Evolutionary conservation across 768 basidiomycete genomes (phyloP).

Genomic region (Hericium rajendrae): DNA sequence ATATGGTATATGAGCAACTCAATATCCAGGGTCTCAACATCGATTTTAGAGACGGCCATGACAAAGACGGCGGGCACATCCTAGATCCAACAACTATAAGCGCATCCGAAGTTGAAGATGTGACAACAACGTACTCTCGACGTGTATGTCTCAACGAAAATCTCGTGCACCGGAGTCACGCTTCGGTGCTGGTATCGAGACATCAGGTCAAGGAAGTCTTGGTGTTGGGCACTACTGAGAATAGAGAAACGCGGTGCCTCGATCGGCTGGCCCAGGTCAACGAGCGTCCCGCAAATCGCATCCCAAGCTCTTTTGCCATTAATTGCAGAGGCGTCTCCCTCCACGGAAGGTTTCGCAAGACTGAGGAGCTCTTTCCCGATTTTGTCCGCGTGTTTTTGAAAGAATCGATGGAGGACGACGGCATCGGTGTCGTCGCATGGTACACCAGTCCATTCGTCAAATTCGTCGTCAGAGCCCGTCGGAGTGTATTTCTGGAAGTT

Average conservation of each 20-base stretch:
- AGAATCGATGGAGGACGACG: constrained; percentile 75
- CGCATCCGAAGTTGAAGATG: background rate
- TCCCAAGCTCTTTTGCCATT: constrained; percentile 82
- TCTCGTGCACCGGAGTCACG: constrained; percentile 49
- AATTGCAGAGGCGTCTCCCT: constrained; percentile 43
- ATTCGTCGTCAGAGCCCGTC: constrained; percentile 43
- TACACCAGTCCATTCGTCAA: constrained; percentile 66
- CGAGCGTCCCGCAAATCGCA: constrained; percentile 64
- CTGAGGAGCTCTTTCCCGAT: constrained; percentile 82
- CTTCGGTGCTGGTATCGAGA: constrained; percentile 48
- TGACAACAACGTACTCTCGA: constrained; percentile 29
- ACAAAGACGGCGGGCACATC: constrained; percentile 46
- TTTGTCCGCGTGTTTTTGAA: constrained; percentile 78
- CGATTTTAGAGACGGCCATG: constrained; percentile 56
- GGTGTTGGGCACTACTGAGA: constrained; percentile 39
- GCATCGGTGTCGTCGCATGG: constrained; percentile 78
- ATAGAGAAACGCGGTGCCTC: constrained; percentile 56
- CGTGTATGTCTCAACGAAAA: constrained; percentile 52
- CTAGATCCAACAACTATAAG: constrained; percentile 15
- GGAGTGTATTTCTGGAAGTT: constrained; percentile 33
- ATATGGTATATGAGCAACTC: constrained; percentile 72
- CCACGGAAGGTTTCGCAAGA: constrained; percentile 47
- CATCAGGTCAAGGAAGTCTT: constrained; percentile 62
- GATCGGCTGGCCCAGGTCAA: constrained; percentile 64
- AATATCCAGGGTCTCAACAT: constrained; percentile 72